Base-by-base conservation (phyloP, 2,329 filamentous ascomycete genomes). In the Nectriaceae sp. region DNA sequence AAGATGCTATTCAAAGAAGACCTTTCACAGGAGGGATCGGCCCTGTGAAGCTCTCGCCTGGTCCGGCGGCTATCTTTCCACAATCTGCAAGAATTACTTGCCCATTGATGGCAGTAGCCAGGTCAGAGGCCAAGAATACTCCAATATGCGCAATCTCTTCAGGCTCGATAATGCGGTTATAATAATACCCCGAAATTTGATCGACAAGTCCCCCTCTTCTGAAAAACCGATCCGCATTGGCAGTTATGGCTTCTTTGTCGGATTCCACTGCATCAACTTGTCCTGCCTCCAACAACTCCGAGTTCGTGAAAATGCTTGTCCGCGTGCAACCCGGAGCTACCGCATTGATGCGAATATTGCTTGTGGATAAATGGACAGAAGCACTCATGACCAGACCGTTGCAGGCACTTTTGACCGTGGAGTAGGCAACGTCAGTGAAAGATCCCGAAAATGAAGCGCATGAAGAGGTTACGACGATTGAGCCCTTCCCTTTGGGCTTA, bases 71-170 rank as follows among this genome's bases (percentile, higher is more conserved):
- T 2, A 46, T 48, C 24, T 49, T 55, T 4, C 56, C 56, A 22
- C 43, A 44, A 26, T 57, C 52, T 3, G 52, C 56, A 13, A 57
- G 40, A 36, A 57, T 57, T n/a, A 49, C 54, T 22, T 57, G 50
- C 2, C 41, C 52, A 38, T 57, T 55, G 4, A 59, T 37, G 1
- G 52, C 47, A 4, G 50, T 46, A 2, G 46, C 18, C 3, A 54
- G 18, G 16, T 54, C 44, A 3, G 54, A 57, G 2, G 45, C 54
- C 6, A 59, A 22, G 42, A 57, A 59, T 1, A 53, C 47, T 11
- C 54, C 56, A 24, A 59, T 22, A 3, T 42, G 50, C 3, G 56
- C 52, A 38, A 57, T 50, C 29, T 57, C 56, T 2, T 44, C 43
- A 0, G 56, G 54, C 18, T 47, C 52, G 5, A 46, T 18, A 6